Evolutionary conservation across 2,329 filamentous ascomycete genomes (phyloP).

Genomic region (Fusarium pseudoanthophilum): DNA sequence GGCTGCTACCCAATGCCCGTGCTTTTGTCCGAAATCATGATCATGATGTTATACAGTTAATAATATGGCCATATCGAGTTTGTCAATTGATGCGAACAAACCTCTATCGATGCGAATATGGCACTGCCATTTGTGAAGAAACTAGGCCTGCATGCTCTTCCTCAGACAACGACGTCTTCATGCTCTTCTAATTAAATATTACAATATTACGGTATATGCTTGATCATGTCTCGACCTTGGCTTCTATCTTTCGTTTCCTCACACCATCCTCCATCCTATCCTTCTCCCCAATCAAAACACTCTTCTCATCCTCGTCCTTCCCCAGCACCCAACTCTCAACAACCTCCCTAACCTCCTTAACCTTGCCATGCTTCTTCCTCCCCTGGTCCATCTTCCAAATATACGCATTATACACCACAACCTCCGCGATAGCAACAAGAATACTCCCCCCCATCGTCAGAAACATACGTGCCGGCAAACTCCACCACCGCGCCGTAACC

Average conservation of each 20-base stretch:
- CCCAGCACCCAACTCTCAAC: constrained; percentile 77
- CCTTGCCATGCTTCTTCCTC: constrained; percentile 68
- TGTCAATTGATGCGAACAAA: rapidly evolving
- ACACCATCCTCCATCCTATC: constrained; percentile 30
- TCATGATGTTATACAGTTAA: background rate
- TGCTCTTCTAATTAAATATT: background rate
- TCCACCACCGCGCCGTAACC: constrained; percentile 83
- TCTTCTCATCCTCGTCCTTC: constrained; percentile 45
- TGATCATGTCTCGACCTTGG: constrained; percentile 2
- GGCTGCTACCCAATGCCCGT: background rate
- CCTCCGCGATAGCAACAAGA: constrained; percentile 78
- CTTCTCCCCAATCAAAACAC: constrained; percentile 42
- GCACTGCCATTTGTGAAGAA: no score
- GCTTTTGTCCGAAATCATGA: background rate
- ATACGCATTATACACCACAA: constrained; percentile 81
- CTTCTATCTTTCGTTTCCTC: constrained; percentile 43
- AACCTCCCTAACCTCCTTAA: constrained; percentile 74
- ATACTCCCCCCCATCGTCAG: constrained; percentile 76
- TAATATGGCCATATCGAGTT: background rate
- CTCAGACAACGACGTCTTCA: no score
- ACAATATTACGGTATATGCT: background rate
- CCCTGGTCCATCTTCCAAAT: constrained; percentile 76
- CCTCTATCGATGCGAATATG: rapidly evolving
- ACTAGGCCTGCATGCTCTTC: no score
- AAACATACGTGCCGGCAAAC: constrained; percentile 73